A percentile compares a stretch with the other conserved stretches of the same genome.
Conservation (phyloP, 1,284 basidiomycete species). For the Cutaneotrichosporon sp. region DNA sequence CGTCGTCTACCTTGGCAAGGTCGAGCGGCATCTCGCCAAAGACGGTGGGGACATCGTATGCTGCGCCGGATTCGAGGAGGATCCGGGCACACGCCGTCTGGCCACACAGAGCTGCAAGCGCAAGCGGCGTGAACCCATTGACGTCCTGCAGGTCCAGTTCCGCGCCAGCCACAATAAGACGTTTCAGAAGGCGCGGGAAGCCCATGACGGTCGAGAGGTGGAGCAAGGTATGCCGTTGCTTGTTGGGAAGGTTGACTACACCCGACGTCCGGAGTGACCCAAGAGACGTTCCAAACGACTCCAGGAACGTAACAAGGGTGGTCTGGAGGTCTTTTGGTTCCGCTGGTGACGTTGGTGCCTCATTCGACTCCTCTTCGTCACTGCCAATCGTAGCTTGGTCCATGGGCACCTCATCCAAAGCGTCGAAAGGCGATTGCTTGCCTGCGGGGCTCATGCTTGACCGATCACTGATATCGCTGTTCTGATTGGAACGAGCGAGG, state of each 20-base stretch:
- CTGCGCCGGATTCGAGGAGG: constrained; percentile 75
- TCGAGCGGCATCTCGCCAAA: constrained; percentile 78
- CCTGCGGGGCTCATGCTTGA: constrained; percentile 34
- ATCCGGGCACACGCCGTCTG: constrained; percentile 66
- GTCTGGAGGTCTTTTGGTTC: constrained; percentile 61
- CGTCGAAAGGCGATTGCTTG: constrained; percentile 26
- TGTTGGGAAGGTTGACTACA: constrained; percentile 66
- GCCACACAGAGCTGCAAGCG: constrained; percentile 74
- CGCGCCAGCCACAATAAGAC: constrained; percentile 69
- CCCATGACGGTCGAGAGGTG: constrained; percentile 83
- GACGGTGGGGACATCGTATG: constrained; percentile 69
- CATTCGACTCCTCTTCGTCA: constrained; percentile 5
- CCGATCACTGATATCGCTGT: constrained; percentile 36
- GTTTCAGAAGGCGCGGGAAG: constrained; percentile 68
- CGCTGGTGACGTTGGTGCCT: constrained; percentile 42
- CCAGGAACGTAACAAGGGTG: constrained; percentile 73
- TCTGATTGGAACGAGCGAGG: constrained; percentile 29
- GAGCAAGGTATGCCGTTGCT: constrained; percentile 72
- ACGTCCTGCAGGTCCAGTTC: constrained; percentile 81
- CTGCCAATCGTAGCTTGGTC: constrained; percentile 36
- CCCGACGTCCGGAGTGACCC: constrained; percentile 54
- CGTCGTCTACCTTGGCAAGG: constrained; percentile 63
- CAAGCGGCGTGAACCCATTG: constrained; percentile 87
- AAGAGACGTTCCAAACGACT: constrained; percentile 37
- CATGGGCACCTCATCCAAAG: background rate